Evolutionary conservation across 352 stramenopile species (phyloP).

Genomic region (Globisporangium nodosum): DNA sequence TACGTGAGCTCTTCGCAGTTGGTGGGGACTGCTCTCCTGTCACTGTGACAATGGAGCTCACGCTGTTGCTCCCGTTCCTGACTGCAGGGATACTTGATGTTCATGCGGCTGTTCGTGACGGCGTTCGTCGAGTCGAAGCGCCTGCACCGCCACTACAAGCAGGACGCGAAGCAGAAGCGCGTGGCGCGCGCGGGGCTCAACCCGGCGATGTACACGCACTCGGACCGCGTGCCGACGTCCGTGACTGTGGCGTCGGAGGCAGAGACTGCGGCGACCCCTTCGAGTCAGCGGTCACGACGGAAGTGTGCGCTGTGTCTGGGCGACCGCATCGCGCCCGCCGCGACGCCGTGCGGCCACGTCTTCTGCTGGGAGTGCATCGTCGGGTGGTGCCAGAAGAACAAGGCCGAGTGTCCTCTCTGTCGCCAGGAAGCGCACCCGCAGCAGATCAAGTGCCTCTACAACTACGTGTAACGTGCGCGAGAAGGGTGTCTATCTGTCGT

Average conservation of each 20-base stretch:
- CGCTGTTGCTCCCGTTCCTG: neutral
- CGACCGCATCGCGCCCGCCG: slow-evolving; percentile 60
- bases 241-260: slow-evolving; percentile 11
- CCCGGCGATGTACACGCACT: slow-evolving; percentile 19
- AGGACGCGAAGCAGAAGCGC: slow-evolving; percentile 41
- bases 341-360: slow-evolving; percentile 86
- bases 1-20: slow-evolving; percentile 13
- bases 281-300: slow-evolving; percentile 21
- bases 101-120: slow-evolving; percentile 49
- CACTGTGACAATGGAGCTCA: neutral
- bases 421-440: slow-evolving; percentile 82
- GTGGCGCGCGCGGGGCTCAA: slow-evolving; percentile 16
- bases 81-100: slow-evolving; percentile 70
- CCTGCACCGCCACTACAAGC: slow-evolving; percentile 36
- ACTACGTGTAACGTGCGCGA: slow-evolving; percentile 60
- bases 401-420: slow-evolving; percentile 87
- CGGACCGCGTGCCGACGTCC: slow-evolving; percentile 35
- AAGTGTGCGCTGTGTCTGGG: slow-evolving; percentile 88
- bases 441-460: slow-evolving; percentile 90
- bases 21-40: neutral
- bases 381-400: slow-evolving; percentile 91
- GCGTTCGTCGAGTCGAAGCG: slow-evolving; percentile 47
- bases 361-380: slow-evolving; percentile 93
- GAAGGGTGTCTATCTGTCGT: neutral
- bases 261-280: slow-evolving; percentile 1